Evolutionary conservation across 2,329 filamentous ascomycete species (phyloP), one percentile per base, ranked within the genome.

Genomic region (Calonectria multiphialidica): DNA sequence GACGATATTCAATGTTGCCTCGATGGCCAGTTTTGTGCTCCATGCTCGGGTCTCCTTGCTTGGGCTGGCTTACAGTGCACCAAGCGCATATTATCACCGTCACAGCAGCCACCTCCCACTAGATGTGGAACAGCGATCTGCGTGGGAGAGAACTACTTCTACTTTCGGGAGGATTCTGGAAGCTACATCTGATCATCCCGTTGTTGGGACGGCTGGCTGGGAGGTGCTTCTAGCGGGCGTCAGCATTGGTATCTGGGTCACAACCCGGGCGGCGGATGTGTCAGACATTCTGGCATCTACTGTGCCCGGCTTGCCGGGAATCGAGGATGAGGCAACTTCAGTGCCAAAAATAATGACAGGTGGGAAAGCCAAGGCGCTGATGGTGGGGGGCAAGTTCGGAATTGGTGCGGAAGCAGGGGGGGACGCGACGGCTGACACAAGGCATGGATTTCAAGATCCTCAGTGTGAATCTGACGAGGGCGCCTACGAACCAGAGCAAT

Each of bases 201-300:
- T 87, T 25, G 87, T 93, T 35, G 87, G 87, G 23, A 88, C 86
- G 21, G 88, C 88, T 88, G 21, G 88, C 88, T 88, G 87, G 81
- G 91, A 93, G 80, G 90, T 91, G 1, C 78, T 93, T 16, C 83
- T 92, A 42, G 90, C 87, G 25, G 84, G 85, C 1, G 71, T 90
- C 16, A 88, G 87, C 68, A 80, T 92, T n/a, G 86, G 89, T 1
- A 69, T 88, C 2, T 92, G 90, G 90, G 87, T 88, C n/a, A 89
- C 89, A 47, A 84, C 88, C 1, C 84, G 89, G 37, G 86, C 87
- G 25, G 82, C 89, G 3, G 86, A 90, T 74, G 84, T 87, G 0
- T 81, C 83, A n/a, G 83, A 87, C 12, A 88, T 92, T 74, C 78
- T 91, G 15, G 77, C 76, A 21, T 82, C 81, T 1, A 79, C 80